These are phyloP conservation scores for Bertia moriformis DNA, from an alignment of 2,329 filamentous ascomycete species.

Conservation along the genomic window DNA sequence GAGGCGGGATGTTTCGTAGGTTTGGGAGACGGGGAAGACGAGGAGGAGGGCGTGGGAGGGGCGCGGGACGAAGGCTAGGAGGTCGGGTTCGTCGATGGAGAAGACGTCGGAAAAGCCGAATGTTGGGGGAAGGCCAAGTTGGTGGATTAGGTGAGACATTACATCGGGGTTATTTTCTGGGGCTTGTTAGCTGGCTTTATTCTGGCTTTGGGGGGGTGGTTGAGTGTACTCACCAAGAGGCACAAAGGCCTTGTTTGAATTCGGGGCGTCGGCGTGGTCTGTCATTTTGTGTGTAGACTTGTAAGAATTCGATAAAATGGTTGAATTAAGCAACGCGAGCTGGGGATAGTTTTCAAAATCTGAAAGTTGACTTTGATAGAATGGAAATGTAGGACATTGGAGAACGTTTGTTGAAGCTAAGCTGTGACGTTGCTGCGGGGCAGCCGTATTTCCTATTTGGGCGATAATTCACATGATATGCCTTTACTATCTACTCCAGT, in stretches of 20 bases:
- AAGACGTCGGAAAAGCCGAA: conserved; percentile 72
- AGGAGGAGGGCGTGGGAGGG: conserved; percentile 66
- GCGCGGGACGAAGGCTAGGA: conserved; percentile 64
- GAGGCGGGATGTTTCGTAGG: conserved; percentile 16
- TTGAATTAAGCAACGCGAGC: too few relatives aligned
- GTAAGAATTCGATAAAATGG: too few relatives aligned
- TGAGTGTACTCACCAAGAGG: conserved; percentile 10
- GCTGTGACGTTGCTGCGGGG: too few relatives aligned
- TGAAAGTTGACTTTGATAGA: too few relatives aligned
- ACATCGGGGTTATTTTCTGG: conserved; percentile 58
- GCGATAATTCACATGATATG: too few relatives aligned
- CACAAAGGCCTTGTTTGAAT: conserved; percentile 12
- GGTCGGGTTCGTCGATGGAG: conserved; percentile 61
- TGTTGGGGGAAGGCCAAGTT: conserved; percentile 53
- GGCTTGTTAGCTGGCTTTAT: not conserved
- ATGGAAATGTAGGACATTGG: too few relatives aligned
- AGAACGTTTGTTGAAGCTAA: too few relatives aligned
- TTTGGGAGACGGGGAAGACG: conserved; percentile 54
- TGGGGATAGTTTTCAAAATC: too few relatives aligned
- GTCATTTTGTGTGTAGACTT: not conserved
- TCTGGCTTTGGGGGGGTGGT: not conserved
- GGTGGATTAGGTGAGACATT: conserved; percentile 57
- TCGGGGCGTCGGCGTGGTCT: conserved; percentile 13
- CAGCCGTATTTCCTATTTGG: too few relatives aligned
- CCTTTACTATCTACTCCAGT: too few relatives aligned